Evolutionary conservation across 108 stramenopile genomes (phyloP).

Genomic region (Skeletonema grethae): DNA sequence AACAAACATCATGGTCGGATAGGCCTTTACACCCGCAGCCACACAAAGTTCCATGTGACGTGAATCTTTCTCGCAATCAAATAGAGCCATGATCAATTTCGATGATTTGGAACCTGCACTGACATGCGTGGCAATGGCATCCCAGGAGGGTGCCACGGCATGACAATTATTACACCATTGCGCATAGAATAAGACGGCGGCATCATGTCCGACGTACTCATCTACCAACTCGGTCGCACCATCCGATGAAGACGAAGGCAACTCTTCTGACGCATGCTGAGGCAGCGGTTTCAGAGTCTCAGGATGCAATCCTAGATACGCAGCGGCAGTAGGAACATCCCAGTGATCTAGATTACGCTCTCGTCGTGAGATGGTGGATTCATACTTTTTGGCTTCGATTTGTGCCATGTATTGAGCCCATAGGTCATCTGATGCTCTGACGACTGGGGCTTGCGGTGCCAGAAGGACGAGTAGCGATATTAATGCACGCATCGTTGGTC

Average conservation of each 20-base stretch:
- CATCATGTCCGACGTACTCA: constrained; percentile 65
- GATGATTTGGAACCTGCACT: constrained; percentile 61
- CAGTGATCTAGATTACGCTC: constrained; percentile 80
- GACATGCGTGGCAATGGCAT: constrained; percentile 61
- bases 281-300: constrained; percentile 47
- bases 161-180: constrained; percentile 77
- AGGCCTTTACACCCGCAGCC: constrained; percentile 52
- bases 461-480: neutral
- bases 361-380: constrained; percentile 52
- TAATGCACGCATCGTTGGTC: neutral
- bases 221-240: constrained; percentile 10
- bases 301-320: constrained; percentile 66
- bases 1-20: constrained; percentile 82
- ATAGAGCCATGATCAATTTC: constrained; percentile 71
- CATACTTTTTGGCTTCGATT: constrained; percentile 30
- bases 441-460: neutral
- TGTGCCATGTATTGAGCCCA: constrained; percentile 40
- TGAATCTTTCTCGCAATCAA: constrained; percentile 76
- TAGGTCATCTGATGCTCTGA: constrained; percentile 28
- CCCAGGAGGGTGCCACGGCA: constrained; percentile 70
- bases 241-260: neutral
- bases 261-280: neutral
- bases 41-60: constrained; percentile 58
- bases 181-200: constrained; percentile 85
- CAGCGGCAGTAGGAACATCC: constrained; percentile 79